Percentiles rank a stretch among this genome's conserved stretches.
phyloP scores from a whole-genome alignment of 768 basidiomycete genomes.

The Dictyophora rubrovolvata region DNA sequence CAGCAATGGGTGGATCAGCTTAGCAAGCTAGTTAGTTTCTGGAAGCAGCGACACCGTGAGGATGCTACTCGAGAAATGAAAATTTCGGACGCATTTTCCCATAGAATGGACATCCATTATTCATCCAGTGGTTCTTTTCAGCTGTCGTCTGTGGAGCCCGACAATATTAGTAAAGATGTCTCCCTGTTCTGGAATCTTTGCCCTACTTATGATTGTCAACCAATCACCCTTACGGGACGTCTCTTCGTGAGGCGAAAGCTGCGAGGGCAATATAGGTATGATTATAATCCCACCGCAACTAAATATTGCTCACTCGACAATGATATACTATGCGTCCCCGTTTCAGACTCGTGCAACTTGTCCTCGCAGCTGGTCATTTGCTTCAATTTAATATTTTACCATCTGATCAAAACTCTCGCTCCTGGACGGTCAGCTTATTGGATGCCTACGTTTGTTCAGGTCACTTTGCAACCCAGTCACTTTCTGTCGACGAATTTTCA shows the following conservation, averaged over 20 bases:
- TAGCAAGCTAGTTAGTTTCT: slow-evolving; percentile 60
- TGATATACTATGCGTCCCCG: background rate
- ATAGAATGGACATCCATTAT: slow-evolving; percentile 22
- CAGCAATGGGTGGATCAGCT: slow-evolving; percentile 82
- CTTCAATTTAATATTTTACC: slow-evolving; percentile 60
- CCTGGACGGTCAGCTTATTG: slow-evolving; percentile 48
- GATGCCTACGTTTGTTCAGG: slow-evolving; percentile 86
- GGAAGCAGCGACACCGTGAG: slow-evolving; percentile 63
- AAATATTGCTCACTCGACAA: background rate
- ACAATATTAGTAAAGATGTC: slow-evolving; percentile 46
- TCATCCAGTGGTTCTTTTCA: slow-evolving; percentile 36
- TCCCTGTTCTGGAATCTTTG: slow-evolving; percentile 81
- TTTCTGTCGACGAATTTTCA: slow-evolving; percentile 35
- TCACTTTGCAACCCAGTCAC: slow-evolving; percentile 58
- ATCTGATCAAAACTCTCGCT: slow-evolving; percentile 44
- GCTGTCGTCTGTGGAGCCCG: slow-evolving; percentile 36
- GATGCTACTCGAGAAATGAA: slow-evolving; percentile 81
- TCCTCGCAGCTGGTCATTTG: slow-evolving; percentile 68
- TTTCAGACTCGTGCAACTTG: slow-evolving; percentile 54
- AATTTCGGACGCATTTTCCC: slow-evolving; percentile 42
- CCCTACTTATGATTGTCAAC: slow-evolving; percentile 64
- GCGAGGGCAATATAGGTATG: slow-evolving; percentile 71
- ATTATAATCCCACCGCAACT: too few relatives aligned
- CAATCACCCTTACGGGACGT: slow-evolving; percentile 64
- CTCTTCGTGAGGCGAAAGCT: slow-evolving; percentile 62